Conservation (phyloP, 257 asterid species). For the Gardenia jasminoides region DNA sequence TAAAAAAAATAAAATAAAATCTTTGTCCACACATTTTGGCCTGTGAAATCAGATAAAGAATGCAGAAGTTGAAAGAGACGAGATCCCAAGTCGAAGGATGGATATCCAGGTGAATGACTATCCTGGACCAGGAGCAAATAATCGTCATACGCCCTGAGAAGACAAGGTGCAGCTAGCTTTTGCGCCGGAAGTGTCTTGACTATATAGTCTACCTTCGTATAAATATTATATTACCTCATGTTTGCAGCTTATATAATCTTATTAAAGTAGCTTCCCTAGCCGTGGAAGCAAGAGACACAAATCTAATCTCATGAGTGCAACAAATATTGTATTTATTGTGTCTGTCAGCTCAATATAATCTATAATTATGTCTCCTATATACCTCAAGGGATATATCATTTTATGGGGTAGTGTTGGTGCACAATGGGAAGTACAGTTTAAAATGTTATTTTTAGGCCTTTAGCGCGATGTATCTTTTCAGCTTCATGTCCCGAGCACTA, state of each 20-base stretch:
- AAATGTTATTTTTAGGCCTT: not conserved
- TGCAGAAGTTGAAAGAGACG: conserved; percentile 3
- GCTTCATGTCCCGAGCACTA: not conserved
- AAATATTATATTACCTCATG: not conserved
- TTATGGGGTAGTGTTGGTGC: not conserved
- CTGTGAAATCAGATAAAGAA: conserved; percentile 11
- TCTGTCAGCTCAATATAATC: not conserved
- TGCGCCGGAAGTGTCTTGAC: not conserved
- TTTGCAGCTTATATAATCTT: not conserved
- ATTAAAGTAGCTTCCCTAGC: conserved; percentile 6
- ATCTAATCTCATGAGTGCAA: not conserved
- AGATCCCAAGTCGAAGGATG: conserved; percentile 16
- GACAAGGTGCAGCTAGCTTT: not conserved
- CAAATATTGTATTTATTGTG: not conserved
- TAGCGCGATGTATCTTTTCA: not conserved
- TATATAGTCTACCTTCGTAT: not conserved
- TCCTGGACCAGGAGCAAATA: conserved; percentile 32
- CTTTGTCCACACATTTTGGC: not conserved
- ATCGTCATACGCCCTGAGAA: conserved; percentile 20
- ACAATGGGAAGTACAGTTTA: not conserved
- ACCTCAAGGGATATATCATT: not conserved
- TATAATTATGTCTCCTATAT: not conserved
- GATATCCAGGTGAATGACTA: conserved; percentile 22
- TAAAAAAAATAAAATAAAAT: not conserved
- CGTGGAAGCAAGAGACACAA: not conserved